Conservation (phyloP, 192 early-diverging fungal genomes). For the Umbelopsis sp. region DNA sequence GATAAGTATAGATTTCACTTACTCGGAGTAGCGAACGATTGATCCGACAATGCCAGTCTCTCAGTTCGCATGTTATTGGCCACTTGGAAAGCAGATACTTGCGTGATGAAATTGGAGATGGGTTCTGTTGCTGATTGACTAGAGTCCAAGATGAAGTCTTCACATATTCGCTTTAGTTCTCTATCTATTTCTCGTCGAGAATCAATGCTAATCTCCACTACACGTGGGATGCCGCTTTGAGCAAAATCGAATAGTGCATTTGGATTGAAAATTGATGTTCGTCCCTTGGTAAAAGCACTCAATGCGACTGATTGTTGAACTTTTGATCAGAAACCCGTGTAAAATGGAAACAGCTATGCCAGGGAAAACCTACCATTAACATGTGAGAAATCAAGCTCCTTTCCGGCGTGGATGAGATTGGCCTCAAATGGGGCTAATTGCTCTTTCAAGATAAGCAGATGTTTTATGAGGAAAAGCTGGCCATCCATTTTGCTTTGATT, state of each 20-base stretch:
- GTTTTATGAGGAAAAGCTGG: constrained; percentile 85
- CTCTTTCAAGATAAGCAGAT: constrained; percentile 82
- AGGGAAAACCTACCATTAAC: constrained; percentile 53
- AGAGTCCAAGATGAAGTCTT: constrained; percentile 75
- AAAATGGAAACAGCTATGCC: not conserved
- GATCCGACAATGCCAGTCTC: constrained; percentile 2
- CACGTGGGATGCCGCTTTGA: constrained; percentile 34
- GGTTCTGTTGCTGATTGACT: constrained; percentile 66
- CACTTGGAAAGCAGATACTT: constrained; percentile 45
- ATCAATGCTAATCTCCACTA: constrained; percentile 41
- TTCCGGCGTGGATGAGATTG: constrained; percentile 72
- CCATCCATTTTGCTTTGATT: constrained; percentile 58
- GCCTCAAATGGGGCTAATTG: constrained; percentile 79
- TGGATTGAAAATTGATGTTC: constrained; percentile 34
- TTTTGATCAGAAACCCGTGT: not conserved
- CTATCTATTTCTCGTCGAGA: constrained; percentile 62
- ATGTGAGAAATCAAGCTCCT: constrained; percentile 67
- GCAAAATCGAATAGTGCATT: constrained; percentile 33
- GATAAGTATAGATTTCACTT: not conserved
- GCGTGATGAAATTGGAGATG: constrained; percentile 65
- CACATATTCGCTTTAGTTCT: constrained; percentile 72
- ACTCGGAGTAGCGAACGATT: constrained; percentile 3
- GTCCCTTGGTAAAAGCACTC: constrained; percentile 6
- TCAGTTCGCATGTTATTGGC: constrained; percentile 9
- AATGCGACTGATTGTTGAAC: not conserved